phyloP scores from a whole-genome alignment of 2,329 filamentous ascomycete genomes.

The Calonectria pseudoreteaudii region DNA sequence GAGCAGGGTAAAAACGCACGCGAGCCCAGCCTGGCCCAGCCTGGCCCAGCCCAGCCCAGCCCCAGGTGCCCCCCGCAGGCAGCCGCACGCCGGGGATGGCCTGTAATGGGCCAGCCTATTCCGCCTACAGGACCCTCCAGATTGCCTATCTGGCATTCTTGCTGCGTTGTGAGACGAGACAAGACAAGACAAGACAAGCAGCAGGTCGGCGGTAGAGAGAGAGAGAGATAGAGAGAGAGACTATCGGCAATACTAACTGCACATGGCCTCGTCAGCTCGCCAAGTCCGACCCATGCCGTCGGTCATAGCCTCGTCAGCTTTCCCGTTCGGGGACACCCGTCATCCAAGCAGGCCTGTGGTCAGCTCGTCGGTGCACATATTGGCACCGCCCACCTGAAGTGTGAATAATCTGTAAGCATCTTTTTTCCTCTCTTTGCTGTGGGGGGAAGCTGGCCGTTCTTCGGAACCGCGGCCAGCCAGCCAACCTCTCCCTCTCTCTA shows the following conservation, averaged over 20 bases:
- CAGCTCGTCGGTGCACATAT: neutral
- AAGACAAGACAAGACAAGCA: neutral
- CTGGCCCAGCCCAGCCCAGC: constrained; percentile 10
- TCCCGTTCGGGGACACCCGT: constrained; percentile 12
- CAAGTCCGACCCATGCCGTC: neutral
- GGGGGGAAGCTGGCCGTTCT: neutral
- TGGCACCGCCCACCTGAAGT: neutral
- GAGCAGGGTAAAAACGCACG: neutral
- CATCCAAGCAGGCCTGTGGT: constrained; percentile 1
- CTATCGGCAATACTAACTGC: neutral
- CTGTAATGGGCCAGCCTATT: constrained; percentile 11
- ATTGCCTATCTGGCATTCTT: neutral
- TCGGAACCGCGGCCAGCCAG: neutral
- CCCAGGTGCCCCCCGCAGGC: neutral
- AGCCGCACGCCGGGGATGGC: neutral
- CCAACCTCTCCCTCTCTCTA: too few relatives aligned
- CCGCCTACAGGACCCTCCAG: neutral
- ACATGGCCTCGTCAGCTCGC: constrained; percentile 23
- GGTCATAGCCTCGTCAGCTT: constrained; percentile 25
- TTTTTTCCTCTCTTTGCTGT: neutral
- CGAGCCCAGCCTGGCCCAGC: constrained; percentile 2
- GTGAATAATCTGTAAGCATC: neutral
- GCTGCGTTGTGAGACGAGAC: neutral
- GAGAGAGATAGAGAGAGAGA: neutral
- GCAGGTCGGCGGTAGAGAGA: neutral